These are phyloP conservation scores for rapeseed (Brassica napus) DNA, from an alignment of 345 rosid genomes.

Conservation along the genomic window Da-Ae NC_063436.1:17204001-17204500, in stretches of 20 bases:
- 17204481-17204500: slow-evolving; percentile 22
- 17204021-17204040: slow-evolving; percentile 31
- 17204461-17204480: slow-evolving; percentile 40
- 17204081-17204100: slow-evolving; percentile 60
- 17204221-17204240: slow-evolving; percentile 45
- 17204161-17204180: slow-evolving; percentile 52
- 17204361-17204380: slow-evolving; percentile 67
- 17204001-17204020: slow-evolving; percentile 32
- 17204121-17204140: slow-evolving; percentile 38
- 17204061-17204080: slow-evolving; percentile 51
- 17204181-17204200: slow-evolving; percentile 60
- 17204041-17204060: slow-evolving; percentile 29
- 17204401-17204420: slow-evolving; percentile 43
- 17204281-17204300: slow-evolving; percentile 59
- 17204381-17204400: slow-evolving; percentile 52
- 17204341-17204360: slow-evolving; percentile 61
- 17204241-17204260: slow-evolving; percentile 28
- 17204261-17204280: slow-evolving; percentile 41
- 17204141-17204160: slow-evolving; percentile 49
- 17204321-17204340: slow-evolving; percentile 52
- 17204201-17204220: slow-evolving; percentile 50
- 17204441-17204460: slow-evolving; percentile 47
- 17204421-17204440: slow-evolving; percentile 44
- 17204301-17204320: slow-evolving; percentile 54
- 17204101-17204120: slow-evolving; percentile 59